Evolutionary conservation across 2,329 filamentous ascomycete genomes (phyloP).

Genomic region (Exophiala sp.): DNA sequence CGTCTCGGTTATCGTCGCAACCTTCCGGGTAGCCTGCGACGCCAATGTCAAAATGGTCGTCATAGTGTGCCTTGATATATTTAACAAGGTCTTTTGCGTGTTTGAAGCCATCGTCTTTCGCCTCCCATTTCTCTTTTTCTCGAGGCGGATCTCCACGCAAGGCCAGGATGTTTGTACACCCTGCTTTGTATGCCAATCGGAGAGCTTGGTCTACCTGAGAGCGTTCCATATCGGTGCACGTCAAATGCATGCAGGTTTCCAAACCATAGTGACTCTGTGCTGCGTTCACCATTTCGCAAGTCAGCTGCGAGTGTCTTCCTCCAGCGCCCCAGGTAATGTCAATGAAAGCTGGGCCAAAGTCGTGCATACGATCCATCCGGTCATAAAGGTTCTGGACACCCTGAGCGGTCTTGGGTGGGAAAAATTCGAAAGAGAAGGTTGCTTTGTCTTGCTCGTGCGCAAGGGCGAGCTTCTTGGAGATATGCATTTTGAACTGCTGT

Average conservation of each 20-base stretch:
- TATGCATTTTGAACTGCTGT: slow-evolving; percentile 69
- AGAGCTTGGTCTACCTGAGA: slow-evolving; percentile 89
- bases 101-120: slow-evolving; percentile 77
- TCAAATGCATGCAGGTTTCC: slow-evolving; percentile 98
- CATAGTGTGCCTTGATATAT: slow-evolving; percentile 75
- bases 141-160: slow-evolving; percentile 89
- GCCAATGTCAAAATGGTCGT: slow-evolving; percentile 93
- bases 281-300: slow-evolving; percentile 95
- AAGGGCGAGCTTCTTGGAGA: slow-evolving; percentile 84
- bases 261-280: slow-evolving; percentile 93
- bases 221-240: slow-evolving; percentile 95
- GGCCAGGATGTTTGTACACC: slow-evolving; percentile 95
- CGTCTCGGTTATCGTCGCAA: slow-evolving; percentile 85
- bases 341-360: slow-evolving; percentile 89
- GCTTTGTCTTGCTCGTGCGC: slow-evolving; percentile 74
- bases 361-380: slow-evolving; percentile 98
- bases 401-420: slow-evolving; percentile 83
- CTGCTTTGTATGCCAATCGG: slow-evolving; percentile 82
- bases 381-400: slow-evolving; percentile 99
- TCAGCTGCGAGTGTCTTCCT: slow-evolving; percentile 83
- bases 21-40: slow-evolving; percentile 97
- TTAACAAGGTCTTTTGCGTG: slow-evolving; percentile 89
- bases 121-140: slow-evolving; percentile 91
- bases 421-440: slow-evolving; percentile 99
- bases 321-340: slow-evolving; percentile 98